Base-by-base conservation (phyloP, 108 stramenopile species). In the Cyclostephanos tholiformis region DNA sequence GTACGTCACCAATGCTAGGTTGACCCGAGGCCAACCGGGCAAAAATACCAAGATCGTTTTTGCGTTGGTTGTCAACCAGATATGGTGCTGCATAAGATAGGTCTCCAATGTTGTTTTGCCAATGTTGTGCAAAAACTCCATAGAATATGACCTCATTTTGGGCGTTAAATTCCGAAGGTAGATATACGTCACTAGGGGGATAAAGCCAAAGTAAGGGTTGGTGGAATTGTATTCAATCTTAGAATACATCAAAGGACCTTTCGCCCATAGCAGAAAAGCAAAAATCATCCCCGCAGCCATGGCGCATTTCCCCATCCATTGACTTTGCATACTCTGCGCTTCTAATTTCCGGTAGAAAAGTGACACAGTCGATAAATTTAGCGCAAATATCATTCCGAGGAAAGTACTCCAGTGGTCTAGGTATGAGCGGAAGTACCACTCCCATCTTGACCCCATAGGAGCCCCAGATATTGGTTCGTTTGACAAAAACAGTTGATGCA, bases 81-180 rank as follows among this genome's bases (percentile, higher is more conserved):
- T 85, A 74, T 99, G 99, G 83, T 98, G 97, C 84, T 99, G 99
- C 91, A 98, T 90, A 36, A 98, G 79, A 80, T 99, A 99, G 2
- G 97, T 98, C 78, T 99, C 99, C 50, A 99, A 74, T 4, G 99
- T 98, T 19, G 95, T 95, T 79, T 97, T 97, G 60, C 99, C 99
- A 36, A 98, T 86, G 44, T 92, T 86, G 74, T 97, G 93, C 11
- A 98, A 84, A 25, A 97, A 74, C 36, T 89, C 87, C 72, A 97
- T 75, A 27, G 95, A 89, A 77, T 93, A 80, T 26, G 83, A 80
- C 13, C 98, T 81, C 63, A 98, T 55, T 36, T 43, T 82, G 7
- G 97, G 97, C 8, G 95, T 94, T 57, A 97, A 49, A 69, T 98
- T 99, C 60, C 98, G 92, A 55, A 98, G 82, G 79, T 89, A 97